Evolutionary conservation across 257 asterid species (phyloP).

Genomic region (Anisodus tanguticus): DNA sequence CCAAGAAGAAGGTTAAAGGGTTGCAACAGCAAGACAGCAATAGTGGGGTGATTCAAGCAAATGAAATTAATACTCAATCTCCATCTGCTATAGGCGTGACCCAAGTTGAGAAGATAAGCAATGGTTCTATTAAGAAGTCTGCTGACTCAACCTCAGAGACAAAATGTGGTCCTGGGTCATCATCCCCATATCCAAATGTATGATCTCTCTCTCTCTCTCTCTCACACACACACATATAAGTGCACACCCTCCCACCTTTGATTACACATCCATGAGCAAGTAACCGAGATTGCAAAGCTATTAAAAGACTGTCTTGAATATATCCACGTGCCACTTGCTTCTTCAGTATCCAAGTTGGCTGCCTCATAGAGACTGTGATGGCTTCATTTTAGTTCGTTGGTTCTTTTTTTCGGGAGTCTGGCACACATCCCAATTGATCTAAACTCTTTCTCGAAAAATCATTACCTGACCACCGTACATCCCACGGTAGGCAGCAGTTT

Average conservation of each 20-base stretch:
- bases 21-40: conserved; percentile 42
- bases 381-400: background rate
- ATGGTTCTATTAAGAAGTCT: conserved; percentile 41
- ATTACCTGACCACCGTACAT: background rate
- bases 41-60: conserved; percentile 41
- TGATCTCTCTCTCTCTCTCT: conserved; percentile 29
- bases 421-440: background rate
- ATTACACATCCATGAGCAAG: conserved; percentile 20
- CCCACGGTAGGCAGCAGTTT: conserved; percentile 2
- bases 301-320: background rate
- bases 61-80: conserved; percentile 29
- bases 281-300: background rate
- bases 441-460: background rate
- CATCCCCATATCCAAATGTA: conserved; percentile 86
- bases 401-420: background rate
- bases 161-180: conserved; percentile 48
- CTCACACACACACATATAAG: background rate
- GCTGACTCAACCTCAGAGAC: conserved; percentile 38
- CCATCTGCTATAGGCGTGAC: conserved; percentile 34
- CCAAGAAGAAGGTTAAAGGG: conserved; percentile 55
- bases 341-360: conserved; percentile 5
- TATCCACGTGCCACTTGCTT: background rate
- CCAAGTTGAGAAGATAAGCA: conserved; percentile 41
- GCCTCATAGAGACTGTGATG: conserved; percentile 6
- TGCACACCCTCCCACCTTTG: background rate